These are phyloP conservation scores for Pascua sp. DNA, from an alignment of 1,284 basidiomycete genomes.

Conservation along the genomic window DNA sequence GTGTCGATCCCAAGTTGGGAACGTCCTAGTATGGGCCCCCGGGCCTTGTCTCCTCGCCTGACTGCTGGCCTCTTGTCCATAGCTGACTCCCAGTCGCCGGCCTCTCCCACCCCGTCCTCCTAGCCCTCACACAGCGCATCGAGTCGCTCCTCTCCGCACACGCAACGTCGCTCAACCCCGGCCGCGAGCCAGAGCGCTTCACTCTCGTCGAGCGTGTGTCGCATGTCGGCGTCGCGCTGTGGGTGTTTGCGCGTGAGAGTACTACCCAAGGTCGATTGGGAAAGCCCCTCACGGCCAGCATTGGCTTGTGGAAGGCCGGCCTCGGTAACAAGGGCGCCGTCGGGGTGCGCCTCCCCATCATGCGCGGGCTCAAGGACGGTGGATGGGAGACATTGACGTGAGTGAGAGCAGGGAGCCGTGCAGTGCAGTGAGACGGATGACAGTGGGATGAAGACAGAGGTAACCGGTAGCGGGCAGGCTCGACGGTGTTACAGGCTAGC, in stretches of 20 bases:
- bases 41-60: background rate
- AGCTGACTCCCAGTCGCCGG: conserved; percentile 34
- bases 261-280: conserved; percentile 35
- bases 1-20: background rate
- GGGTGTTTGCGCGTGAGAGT: conserved; percentile 44
- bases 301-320: conserved; percentile 50
- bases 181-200: conserved; percentile 31
- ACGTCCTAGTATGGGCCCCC: background rate
- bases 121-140: conserved; percentile 39
- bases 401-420: conserved; percentile 40
- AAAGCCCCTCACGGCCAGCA: conserved; percentile 24
- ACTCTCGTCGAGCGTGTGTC: conserved; percentile 35
- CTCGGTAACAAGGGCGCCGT: conserved; percentile 98
- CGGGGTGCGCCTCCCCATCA: conserved; percentile 75
- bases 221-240: conserved; percentile 46
- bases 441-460: background rate
- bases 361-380: conserved; percentile 53
- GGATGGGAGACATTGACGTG: conserved; percentile 76
- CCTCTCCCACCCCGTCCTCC: conserved; percentile 31
- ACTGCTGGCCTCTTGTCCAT: background rate
- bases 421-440: too few relatives aligned
- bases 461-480: too few relatives aligned
- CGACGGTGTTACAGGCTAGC: too few relatives aligned
- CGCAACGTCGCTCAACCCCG: conserved; percentile 34
- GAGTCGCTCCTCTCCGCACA: conserved; percentile 42